Conservation (phyloP, 768 basidiomycete species). For the Termitomyces eurrhizus region DNA sequence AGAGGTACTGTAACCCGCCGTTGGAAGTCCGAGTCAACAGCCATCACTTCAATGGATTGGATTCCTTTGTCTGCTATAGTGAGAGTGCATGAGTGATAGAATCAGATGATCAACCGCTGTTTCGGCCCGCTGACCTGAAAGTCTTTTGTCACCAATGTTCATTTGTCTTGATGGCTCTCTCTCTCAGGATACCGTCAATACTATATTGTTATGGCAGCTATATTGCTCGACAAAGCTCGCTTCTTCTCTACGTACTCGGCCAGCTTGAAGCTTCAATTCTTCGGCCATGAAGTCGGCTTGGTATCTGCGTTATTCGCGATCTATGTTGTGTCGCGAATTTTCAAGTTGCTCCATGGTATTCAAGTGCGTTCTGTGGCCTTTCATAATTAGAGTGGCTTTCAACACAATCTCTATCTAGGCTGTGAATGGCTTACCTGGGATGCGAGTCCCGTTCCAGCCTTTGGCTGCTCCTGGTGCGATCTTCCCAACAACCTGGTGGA, state of each 20-base stretch:
- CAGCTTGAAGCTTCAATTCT: slow-evolving; percentile 5
- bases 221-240: not conserved
- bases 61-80: too few species aligned
- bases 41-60: too few species aligned
- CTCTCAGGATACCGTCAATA: not conserved
- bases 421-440: slow-evolving; percentile 34
- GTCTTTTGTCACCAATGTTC: not conserved
- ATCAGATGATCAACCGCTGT: not conserved
- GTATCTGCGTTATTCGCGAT: slow-evolving; percentile 17
- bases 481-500: slow-evolving; percentile 41
- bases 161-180: not conserved
- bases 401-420: slow-evolving; percentile 19
- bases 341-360: slow-evolving; percentile 26
- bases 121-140: not conserved
- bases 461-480: slow-evolving; percentile 31
- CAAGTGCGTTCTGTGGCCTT: slow-evolving; percentile 20
- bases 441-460: slow-evolving; percentile 38
- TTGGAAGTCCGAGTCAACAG: too few species aligned
- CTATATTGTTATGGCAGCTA: not conserved
- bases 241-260: not conserved
- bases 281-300: slow-evolving; percentile 14
- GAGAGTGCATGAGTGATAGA: too few species aligned
- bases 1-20: too few species aligned
- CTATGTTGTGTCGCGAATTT: slow-evolving; percentile 28
- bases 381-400: not conserved